These are phyloP conservation scores for Zygosaccharomyces pseudobailii DNA, from an alignment of 1,139 yeast genomes.

Conservation along the genomic window DNA sequence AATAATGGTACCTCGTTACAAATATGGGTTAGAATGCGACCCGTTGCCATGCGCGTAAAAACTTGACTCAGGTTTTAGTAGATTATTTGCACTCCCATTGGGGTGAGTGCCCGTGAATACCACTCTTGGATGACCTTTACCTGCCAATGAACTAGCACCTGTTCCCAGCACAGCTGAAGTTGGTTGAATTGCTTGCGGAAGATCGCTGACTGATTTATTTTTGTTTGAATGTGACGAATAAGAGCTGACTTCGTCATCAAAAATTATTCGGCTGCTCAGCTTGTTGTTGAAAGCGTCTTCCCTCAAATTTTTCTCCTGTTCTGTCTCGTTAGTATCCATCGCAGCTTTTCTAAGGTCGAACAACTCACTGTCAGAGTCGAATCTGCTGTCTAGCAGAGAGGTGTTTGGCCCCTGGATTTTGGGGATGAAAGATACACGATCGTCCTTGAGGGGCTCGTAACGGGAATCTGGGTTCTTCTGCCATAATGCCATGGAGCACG, in stretches of 20 bases:
- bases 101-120: slow-evolving; percentile 6
- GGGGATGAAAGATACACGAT: slow-evolving; percentile 83
- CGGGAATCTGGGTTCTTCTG: slow-evolving; percentile 93
- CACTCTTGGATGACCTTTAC: slow-evolving; percentile 5
- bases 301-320: slow-evolving; percentile 27
- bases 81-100: slow-evolving; percentile 13
- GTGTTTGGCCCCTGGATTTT: slow-evolving; percentile 33
- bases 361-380: slow-evolving; percentile 65
- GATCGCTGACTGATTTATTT: slow-evolving; percentile 16
- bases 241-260: slow-evolving; percentile 29
- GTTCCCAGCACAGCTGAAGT: slow-evolving; percentile 36
- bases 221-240: slow-evolving; percentile 11
- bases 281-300: slow-evolving; percentile 22
- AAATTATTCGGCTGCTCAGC: slow-evolving; percentile 16
- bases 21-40: slow-evolving; percentile 16
- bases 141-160: slow-evolving; percentile 6
- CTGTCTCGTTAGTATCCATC: slow-evolving; percentile 67
- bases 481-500: slow-evolving; percentile 77
- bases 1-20: slow-evolving; percentile 3
- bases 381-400: slow-evolving; percentile 35
- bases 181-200: slow-evolving; percentile 30
- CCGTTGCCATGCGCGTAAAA: slow-evolving; percentile 18
- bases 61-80: slow-evolving; percentile 32
- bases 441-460: slow-evolving; percentile 96
- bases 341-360: slow-evolving; percentile 88